Percentiles rank a stretch among this genome's conserved stretches.
These are phyloP conservation scores for Lunasporangiospora selenospora DNA, from an alignment of 192 early-diverging fungal species.

Conservation along the genomic window DNA sequence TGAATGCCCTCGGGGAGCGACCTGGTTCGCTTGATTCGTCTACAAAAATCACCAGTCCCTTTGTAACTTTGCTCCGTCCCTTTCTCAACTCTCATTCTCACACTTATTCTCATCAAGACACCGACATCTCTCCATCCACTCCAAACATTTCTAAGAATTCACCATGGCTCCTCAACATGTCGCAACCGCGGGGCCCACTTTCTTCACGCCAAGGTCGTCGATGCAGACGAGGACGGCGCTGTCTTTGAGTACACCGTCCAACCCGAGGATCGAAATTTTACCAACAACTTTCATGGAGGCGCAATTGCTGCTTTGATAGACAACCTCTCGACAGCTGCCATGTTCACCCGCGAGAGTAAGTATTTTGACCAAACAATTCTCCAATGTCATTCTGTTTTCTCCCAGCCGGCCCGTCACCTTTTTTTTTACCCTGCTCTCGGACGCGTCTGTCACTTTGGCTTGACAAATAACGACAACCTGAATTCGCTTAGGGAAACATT, in stretches of 20 bases:
- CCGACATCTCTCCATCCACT: too few species aligned
- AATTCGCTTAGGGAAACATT: conserved; percentile 27
- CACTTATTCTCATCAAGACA: too few species aligned
- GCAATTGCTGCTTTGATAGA: conserved; percentile 50
- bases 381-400: background rate
- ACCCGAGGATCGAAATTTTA: conserved; percentile 45
- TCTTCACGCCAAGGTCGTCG: conserved; percentile 22
- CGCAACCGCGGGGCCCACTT: conserved; percentile 13
- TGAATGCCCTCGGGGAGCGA: too few species aligned
- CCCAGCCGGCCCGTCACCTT: too few species aligned
- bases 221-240: conserved; percentile 33
- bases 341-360: conserved; percentile 42
- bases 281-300: conserved; percentile 50
- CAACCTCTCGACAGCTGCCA: conserved; percentile 35
- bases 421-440: background rate
- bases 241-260: conserved; percentile 37
- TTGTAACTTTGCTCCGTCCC: too few species aligned
- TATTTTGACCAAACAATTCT: background rate
- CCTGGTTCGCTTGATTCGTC: too few species aligned
- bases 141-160: too few species aligned
- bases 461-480: background rate
- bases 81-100: too few species aligned
- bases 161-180: conserved; percentile 43
- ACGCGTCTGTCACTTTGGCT: background rate
- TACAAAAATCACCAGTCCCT: too few species aligned